Evolutionary conservation across 306 rosid genomes (phyloP).

Genomic region (Vigna nakashimae): DNA sequence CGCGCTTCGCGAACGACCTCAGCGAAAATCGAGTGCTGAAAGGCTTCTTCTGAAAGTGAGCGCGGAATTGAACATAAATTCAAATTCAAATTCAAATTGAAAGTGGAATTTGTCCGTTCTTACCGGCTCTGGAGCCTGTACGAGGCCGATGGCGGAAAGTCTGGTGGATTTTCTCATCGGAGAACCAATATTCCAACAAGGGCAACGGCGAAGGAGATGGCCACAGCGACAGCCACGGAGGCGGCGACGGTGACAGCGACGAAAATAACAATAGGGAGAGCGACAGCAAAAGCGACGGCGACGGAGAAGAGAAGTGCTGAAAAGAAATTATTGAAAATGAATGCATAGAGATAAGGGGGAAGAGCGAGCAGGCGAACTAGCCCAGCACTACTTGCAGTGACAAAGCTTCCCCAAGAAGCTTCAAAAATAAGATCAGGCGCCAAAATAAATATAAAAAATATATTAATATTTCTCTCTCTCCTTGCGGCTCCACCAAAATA

Average conservation of each 20-base stretch:
- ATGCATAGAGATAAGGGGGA: background rate
- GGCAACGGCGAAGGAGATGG: background rate
- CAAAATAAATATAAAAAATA: constrained; percentile 3
- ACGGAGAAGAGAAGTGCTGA: constrained; percentile 6
- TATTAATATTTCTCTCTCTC: background rate
- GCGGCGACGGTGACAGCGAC: background rate
- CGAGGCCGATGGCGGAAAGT: constrained; percentile 39
- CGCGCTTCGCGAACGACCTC: constrained; percentile 41
- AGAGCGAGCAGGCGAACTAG: background rate
- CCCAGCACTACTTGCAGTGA: background rate
- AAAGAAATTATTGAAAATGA: background rate
- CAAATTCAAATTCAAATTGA: background rate
- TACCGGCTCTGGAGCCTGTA: constrained; percentile 39
- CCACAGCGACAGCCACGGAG: background rate
- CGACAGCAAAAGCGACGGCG: background rate
- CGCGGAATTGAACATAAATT: background rate
- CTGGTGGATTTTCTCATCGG: constrained; percentile 54
- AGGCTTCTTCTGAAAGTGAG: constrained; percentile 35
- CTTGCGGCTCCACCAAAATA: background rate
- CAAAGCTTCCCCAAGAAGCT: constrained; percentile 32
- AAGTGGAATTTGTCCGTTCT: background rate
- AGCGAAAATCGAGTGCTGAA: constrained; percentile 48
- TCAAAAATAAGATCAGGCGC: constrained; percentile 15
- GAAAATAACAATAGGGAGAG: too few species aligned
- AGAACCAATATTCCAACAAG: background rate